These are phyloP conservation scores for Aphanomyces cochlioides DNA, from an alignment of 352 stramenopile species.

Conservation along the genomic window DNA sequence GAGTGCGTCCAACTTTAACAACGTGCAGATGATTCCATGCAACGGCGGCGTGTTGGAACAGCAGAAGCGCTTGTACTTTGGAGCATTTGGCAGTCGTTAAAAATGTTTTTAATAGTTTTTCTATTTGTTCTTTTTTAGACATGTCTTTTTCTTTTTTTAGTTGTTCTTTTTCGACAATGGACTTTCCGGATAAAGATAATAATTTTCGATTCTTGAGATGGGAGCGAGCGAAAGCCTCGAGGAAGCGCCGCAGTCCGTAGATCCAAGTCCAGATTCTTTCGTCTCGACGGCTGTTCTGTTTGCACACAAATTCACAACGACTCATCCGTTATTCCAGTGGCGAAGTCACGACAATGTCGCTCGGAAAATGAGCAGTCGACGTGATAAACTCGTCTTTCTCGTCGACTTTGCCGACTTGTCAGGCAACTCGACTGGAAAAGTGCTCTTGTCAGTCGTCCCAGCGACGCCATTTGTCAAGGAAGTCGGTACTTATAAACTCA, in stretches of 20 bases:
- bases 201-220: no score
- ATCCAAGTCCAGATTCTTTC: background rate
- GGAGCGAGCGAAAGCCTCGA: no score
- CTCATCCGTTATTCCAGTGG: slow-evolving; percentile 68
- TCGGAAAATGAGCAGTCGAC: slow-evolving; percentile 49
- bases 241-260: no score
- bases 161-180: no score
- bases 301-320: slow-evolving; percentile 65
- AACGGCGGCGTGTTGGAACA: background rate
- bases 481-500: slow-evolving; percentile 61
- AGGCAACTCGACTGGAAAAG: slow-evolving; percentile 47
- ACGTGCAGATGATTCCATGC: slow-evolving; percentile 3
- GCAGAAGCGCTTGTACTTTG: background rate
- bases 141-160: no score
- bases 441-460: slow-evolving; percentile 61
- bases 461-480: slow-evolving; percentile 36
- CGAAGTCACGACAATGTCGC: slow-evolving; percentile 50
- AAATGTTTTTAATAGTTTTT: no score
- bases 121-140: no score
- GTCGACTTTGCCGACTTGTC: slow-evolving; percentile 68
- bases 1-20: background rate
- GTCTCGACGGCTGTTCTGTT: slow-evolving; percentile 52
- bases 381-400: slow-evolving; percentile 65
- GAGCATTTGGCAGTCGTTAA: no score
- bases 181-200: no score